Percentiles rank a stretch among this genome's conserved stretches.
These are phyloP conservation scores for Aspergillus steynii DNA, from an alignment of 495 filamentous ascomycete genomes.

Conservation along the genomic window DNA sequence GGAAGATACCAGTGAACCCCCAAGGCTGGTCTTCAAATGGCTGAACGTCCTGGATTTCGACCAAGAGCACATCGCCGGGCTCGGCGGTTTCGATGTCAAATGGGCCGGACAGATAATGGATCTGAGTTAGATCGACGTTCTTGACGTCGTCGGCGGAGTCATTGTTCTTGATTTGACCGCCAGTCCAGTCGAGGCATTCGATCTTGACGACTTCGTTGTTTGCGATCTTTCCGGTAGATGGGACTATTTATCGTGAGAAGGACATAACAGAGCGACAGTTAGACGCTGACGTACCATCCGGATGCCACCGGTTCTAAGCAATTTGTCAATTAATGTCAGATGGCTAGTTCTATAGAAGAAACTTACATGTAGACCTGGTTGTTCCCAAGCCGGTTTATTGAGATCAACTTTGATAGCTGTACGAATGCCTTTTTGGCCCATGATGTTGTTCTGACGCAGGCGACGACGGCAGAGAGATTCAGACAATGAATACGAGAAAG, in stretches of 20 bases:
- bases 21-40: constrained; percentile 84
- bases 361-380: constrained; percentile 74
- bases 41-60: constrained; percentile 96
- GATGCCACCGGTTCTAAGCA: constrained; percentile 87
- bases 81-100: constrained; percentile 87
- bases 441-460: constrained; percentile 19
- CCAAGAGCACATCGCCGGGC: constrained; percentile 82
- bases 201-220: constrained; percentile 92
- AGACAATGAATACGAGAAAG: neutral
- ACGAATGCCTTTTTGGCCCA: constrained; percentile 65
- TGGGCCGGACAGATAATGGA: constrained; percentile 89
- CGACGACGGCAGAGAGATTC: neutral
- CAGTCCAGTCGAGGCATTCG: constrained; percentile 88
- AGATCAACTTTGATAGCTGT: constrained; percentile 76
- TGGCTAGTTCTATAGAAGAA: neutral
- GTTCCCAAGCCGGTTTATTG: constrained; percentile 73
- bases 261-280: neutral
- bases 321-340: neutral
- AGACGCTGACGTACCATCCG: constrained; percentile 62
- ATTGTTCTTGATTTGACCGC: constrained; percentile 87
- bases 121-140: constrained; percentile 78
- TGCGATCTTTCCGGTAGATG: constrained; percentile 70
- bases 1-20: constrained; percentile 90
- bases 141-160: constrained; percentile 86
- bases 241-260: constrained; percentile 48